Evolutionary conservation across 257 asterid species (phyloP).

Genomic region (Solanum bulbocastanum): DNA sequence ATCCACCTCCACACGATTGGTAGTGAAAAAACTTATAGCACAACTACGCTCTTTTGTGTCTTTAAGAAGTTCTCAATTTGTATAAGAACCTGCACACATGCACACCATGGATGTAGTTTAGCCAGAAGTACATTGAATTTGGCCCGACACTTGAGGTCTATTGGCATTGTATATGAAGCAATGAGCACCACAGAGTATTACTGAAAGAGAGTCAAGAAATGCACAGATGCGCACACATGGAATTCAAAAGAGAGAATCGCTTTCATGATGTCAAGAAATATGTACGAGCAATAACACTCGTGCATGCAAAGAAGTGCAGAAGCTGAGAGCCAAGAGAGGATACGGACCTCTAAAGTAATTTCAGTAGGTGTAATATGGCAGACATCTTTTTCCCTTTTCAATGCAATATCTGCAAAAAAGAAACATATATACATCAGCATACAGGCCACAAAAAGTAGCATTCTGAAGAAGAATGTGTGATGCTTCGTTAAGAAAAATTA

Average conservation of each 20-base stretch:
- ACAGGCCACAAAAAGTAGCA: neutral
- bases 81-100: constrained; percentile 49
- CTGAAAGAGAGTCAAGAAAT: neutral
- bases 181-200: neutral
- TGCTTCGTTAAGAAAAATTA: neutral
- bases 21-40: neutral
- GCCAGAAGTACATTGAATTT: neutral
- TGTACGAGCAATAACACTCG: neutral
- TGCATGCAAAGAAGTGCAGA: neutral
- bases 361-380: constrained; percentile 43
- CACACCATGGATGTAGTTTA: neutral
- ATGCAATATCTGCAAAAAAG: constrained; percentile 42
- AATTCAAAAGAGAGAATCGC: neutral
- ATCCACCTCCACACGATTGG: neutral
- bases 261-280: neutral
- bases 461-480: neutral
- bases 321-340: neutral
- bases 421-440: neutral
- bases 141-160: neutral
- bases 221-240: neutral
- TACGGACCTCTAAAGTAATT: constrained; percentile 67
- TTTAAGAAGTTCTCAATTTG: constrained; percentile 48
- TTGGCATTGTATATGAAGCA: neutral
- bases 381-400: constrained; percentile 54
- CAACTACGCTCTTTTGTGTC: constrained; percentile 1